These are phyloP conservation scores for Tylopilus felleus DNA, from an alignment of 768 basidiomycete genomes.

Conservation along the genomic window DNA sequence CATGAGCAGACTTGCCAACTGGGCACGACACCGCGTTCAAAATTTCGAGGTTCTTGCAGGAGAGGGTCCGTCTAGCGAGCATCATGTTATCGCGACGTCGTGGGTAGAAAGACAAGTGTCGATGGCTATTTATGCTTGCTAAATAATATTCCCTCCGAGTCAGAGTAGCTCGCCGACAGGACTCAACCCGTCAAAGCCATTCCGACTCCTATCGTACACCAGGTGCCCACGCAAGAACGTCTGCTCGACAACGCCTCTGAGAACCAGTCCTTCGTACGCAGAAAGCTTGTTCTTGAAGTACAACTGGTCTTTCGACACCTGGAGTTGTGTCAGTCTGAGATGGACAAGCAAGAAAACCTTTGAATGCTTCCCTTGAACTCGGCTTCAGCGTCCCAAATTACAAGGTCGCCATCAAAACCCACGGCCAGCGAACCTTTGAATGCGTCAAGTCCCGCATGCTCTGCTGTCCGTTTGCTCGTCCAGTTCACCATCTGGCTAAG, in stretches of 20 bases:
- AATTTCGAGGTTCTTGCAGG: neutral
- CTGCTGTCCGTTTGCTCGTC: slow-evolving; percentile 70
- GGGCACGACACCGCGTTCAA: neutral
- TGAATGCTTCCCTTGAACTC: slow-evolving; percentile 38
- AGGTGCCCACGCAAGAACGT: slow-evolving; percentile 77
- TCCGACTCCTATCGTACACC: slow-evolving; percentile 50
- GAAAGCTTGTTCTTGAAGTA: slow-evolving; percentile 94
- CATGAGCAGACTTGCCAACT: neutral
- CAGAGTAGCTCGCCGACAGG: slow-evolving; percentile 37
- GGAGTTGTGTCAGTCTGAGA: slow-evolving; percentile 4
- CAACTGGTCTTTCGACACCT: slow-evolving; percentile 73
- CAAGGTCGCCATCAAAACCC: slow-evolving; percentile 84
- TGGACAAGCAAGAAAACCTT: neutral
- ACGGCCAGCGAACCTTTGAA: slow-evolving; percentile 69
- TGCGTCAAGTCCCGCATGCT: slow-evolving; percentile 68
- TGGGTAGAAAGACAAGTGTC: neutral
- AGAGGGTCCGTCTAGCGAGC: slow-evolving; percentile 12
- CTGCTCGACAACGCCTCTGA: slow-evolving; percentile 69
- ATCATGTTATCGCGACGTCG: neutral
- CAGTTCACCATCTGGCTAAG: slow-evolving; percentile 69
- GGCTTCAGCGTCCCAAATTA: slow-evolving; percentile 72
- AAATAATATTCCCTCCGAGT: neutral
- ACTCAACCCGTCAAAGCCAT: slow-evolving; percentile 34
- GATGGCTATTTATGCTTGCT: too few relatives aligned
- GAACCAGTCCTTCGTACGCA: slow-evolving; percentile 75